Evolutionary conservation across 768 basidiomycete species (phyloP), one percentile per base, ranked within the genome.

Genomic region (Dioszegia crocea): DNA sequence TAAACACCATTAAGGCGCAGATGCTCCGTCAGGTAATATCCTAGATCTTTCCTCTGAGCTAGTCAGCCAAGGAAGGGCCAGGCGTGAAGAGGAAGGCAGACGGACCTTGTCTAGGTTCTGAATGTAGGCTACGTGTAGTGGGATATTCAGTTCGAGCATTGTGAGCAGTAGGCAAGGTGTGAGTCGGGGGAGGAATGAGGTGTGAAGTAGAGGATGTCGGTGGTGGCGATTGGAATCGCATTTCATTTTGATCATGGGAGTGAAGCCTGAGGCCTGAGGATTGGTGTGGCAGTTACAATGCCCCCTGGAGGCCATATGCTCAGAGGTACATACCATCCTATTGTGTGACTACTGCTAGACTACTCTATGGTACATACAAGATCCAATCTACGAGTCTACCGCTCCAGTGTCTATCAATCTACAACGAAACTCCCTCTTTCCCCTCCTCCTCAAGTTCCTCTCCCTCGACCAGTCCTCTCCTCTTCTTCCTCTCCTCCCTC

Each of bases 1-100:
- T 96, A 99, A 8, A 98, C 81, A 1, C 92, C 94, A 76, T 97
- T 98, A 78, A 99, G 81, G 6, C 94, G 88, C 6, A 98, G 83
- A 77, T 99, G 96, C 12, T 91, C 82, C 0, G 93, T 93, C 19
- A 94, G 81, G 75, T 94, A 90, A 78, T 94, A 94, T 1, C 83
- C 81, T 17, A 96, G 82, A 64, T 91, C 90, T 58, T 87, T 86
- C 77, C 80, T 86, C 88, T 78, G 58, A 3, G 16, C 3, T 21
- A 14, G 45, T 62, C 45, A 64, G 60, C 24, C 40, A 9, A 21
- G 3, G 17, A 29, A 33, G 4, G 9, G 30, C 3, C 29, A 24
- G 40, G 50, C 50, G 46, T n/a, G 9, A 31, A 48, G 40, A 9
- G n/a, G 60, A 16, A 30, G 39, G 33, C 6, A 39, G 8, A 58